Base-by-base conservation (phyloP, 352 stramenopile species). In the Phytophthora cryptogea region DNA sequence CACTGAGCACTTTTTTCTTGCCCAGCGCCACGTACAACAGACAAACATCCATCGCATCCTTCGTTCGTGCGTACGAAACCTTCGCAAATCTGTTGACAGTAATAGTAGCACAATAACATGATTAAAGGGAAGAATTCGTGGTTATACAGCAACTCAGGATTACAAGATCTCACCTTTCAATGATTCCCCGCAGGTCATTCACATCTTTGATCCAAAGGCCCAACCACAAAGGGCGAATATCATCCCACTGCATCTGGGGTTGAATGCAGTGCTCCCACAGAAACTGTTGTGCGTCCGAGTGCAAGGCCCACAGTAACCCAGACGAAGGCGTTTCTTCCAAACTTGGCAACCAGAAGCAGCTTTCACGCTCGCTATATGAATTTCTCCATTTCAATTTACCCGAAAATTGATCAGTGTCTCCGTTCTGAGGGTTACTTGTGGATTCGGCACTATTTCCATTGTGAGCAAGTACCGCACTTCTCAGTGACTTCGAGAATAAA, bases 131-230 rank as follows among this genome's bases (percentile, higher is more conserved):
- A 10, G 16, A 14, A 52, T 23, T 8, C 11, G 3, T 39, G 4
- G 14, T 47, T 14, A 16, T 32, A 8, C 31, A 35, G 13, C 20
- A 23, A 23, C 20, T 23, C 20, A 23, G 20, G 20, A 23, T 1
- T n/a, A 46, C n/a, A 54, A 53, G 45, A 41, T 27, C 13, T 14
- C 45, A 91, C 70, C 82, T 72, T 41, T 95, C 86, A 7, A 92
- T 59, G 45, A 92, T 80, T 16, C 45, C 59, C 40, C 83, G 72
- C 27, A 95, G 48, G 39, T 92, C 77, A 45, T 81, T 83, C 0
- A 84, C 76, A 60, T 93, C 83, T 49, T 89, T 89, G 28, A 95
- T 70, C 86, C 86, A 95, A 23, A 95, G 62, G 26, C 79, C 83
- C 9, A 90, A 62, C 86, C 86, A 95, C 54, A 92, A 64, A 17